phyloP scores from a whole-genome alignment of 2,329 filamentous ascomycete genomes.

The Mollisiaceae sp. region DNA sequence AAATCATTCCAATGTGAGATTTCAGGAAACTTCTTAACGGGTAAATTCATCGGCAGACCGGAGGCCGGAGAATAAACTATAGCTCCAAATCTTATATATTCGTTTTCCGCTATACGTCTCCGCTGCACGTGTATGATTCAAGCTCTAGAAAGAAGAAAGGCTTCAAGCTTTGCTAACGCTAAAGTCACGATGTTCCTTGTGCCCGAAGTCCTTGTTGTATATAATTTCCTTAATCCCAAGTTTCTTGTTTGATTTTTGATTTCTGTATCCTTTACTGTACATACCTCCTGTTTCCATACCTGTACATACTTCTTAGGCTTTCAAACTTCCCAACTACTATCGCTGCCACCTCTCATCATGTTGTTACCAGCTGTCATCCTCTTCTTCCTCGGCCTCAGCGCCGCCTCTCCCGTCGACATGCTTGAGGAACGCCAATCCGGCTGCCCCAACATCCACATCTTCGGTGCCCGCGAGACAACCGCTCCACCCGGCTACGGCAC shows the following conservation, averaged over 20 bases:
- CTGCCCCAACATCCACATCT: slow-evolving; percentile 55
- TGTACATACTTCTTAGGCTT: background rate
- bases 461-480: slow-evolving; percentile 57
- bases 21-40: background rate
- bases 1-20: background rate
- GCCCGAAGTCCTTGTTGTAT: background rate
- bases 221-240: background rate
- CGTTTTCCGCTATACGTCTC: background rate
- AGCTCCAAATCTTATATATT: background rate
- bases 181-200: background rate
- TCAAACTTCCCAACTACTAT: background rate
- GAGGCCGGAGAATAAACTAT: background rate
- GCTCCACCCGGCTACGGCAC: slow-evolving; percentile 56
- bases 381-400: slow-evolving; percentile 18
- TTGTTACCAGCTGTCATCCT: slow-evolving; percentile 13
- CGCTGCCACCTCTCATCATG: slow-evolving; percentile 6
- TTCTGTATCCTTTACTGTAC: background rate
- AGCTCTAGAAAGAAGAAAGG: slow-evolving; percentile 3
- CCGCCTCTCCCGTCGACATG: slow-evolving; percentile 20
- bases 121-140: slow-evolving; percentile 1
- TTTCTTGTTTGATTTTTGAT: background rate
- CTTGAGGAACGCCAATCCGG: slow-evolving; percentile 28
- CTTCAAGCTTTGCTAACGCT: background rate
- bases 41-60: background rate
- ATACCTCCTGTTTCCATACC: background rate